Evolutionary conservation across 2,329 filamentous ascomycete genomes (phyloP), one percentile per base, ranked within the genome.

Genomic region (Verticillium nonalfalfae): DNA sequence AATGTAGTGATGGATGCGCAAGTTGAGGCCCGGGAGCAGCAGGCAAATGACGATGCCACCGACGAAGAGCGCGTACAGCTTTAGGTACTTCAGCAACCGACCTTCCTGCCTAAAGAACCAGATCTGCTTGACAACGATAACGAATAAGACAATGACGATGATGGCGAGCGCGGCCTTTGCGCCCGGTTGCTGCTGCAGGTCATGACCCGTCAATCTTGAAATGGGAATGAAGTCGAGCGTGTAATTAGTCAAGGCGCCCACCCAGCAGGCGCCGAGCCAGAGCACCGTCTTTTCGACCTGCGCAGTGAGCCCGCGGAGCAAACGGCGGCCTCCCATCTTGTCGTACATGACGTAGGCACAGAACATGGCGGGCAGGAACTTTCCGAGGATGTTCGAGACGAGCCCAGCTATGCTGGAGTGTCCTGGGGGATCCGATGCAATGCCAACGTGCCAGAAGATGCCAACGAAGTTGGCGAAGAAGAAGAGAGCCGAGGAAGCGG

Each of bases 1-100:
- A 66, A 98, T 91, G 72, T 98, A 99, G 74, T 99, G 95, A 72
- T 99, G 95, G 61, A 99, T 93, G 38, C 95, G 88, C 58, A 99
- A 81, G 64, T 87, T 90, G 59, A 97, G 85, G 7, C 87, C 85
- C 0, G 94, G 94, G 6, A 97, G 76, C 1, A 84, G 77, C 13
- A 96, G 79, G 38, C 90, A 83, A 58, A 93, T 76, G 35, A 95
- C 70, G 39, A 98, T 85, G n/a, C 79, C 81, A 2, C 78, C 71
- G 1, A 86, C 76, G 65, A 97, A 85, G 4, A 90, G 78, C 26
- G 80, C 83, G 72, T 97, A 97, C 21, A 97, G 81, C 68, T 85
- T 86, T 6, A 97, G 83, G 69, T 93, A 94, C 45, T 82, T 84
- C 35, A 90, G 82, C 66, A 98, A 83, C 2, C 92, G 86, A 0